Evolutionary conservation across 495 filamentous ascomycete genomes (phyloP), one percentile per base, ranked within the genome.

Genomic region (Cryomyces antarcticus): DNA sequence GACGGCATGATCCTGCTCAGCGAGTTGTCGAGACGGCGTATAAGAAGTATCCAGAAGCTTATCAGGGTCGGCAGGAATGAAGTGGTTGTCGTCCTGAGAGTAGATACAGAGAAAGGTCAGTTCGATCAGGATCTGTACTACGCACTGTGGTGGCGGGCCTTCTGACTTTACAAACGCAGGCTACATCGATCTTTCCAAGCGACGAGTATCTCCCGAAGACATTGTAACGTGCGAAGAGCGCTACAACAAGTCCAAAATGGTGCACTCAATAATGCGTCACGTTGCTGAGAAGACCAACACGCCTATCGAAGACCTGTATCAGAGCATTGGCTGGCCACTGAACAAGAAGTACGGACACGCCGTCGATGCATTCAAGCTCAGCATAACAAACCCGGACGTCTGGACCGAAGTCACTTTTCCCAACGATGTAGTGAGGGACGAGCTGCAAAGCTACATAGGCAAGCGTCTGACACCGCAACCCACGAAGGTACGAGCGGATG

Each of bases 221-320:
- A 88, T 96, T 37, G 67, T 93, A 42, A 94, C 93, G 66, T 96
- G 92, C 61, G 89, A 97, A 58, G 89, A 97, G 65, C 75, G 89
- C 33, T 97, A 94, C 69, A 97, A 97, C 73, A 97, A 97, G 75
- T 82, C 80, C 69, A 97, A 97, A 68, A 87, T 93, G 67, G 89
- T 96, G 41, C 88, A 96, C 64, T 88, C 81, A 4, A 96, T 97
- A 59, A 81, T 96, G 77, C 76, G 89, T 49, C 89, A 97, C 58
- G 89, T 96, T 37, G 88, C 89, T 41, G 89, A 97, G 69, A 95
- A 93, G 63, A 93, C 86, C 29, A 76, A 78, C 57, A 85, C 78
- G 24, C 87, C 89, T 11, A 89, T 97, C 57, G 85, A 95, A 68
- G 68, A 72, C 36, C 75, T 97, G 42, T 96, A 97, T 62, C 73